Evolutionary conservation across 2,329 filamentous ascomycete species (phyloP).

Genomic region (Colletotrichum sp.): DNA sequence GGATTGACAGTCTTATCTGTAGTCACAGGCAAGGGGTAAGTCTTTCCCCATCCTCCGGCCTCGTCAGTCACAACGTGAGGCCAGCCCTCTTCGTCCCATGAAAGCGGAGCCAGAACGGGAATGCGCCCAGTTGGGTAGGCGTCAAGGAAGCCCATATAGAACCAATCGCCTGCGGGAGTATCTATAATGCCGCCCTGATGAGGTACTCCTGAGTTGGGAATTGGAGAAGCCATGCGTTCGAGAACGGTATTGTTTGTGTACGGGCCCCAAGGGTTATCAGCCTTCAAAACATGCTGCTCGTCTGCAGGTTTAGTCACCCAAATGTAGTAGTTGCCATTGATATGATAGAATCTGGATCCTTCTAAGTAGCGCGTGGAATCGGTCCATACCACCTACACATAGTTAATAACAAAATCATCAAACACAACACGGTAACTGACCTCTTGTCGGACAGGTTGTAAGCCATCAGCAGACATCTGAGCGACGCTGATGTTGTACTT

Average conservation of each 20-base stretch:
- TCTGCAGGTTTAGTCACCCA: conserved; percentile 48
- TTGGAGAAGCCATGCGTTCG: conserved; percentile 28
- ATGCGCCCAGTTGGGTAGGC: conserved; percentile 61
- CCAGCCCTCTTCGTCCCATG: conserved; percentile 50
- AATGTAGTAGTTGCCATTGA: conserved; percentile 58
- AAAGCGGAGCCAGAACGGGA: conserved; percentile 59
- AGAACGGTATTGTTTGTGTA: conserved; percentile 49
- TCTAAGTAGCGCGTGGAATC: conserved; percentile 38
- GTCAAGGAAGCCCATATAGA: conserved; percentile 61
- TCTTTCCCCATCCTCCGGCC: conserved; percentile 47
- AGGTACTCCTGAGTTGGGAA: conserved; percentile 45
- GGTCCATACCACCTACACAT: not conserved
- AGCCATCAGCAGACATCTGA: conserved; percentile 9
- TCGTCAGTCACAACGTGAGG: conserved; percentile 42
- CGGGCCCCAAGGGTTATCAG: conserved; percentile 51
- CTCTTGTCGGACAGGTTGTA: not conserved
- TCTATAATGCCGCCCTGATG: conserved; percentile 63
- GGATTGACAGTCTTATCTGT: not conserved
- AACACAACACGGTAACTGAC: not conserved
- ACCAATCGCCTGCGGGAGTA: conserved; percentile 57
- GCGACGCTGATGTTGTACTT: conserved; percentile 24
- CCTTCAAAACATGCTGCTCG: conserved; percentile 50
- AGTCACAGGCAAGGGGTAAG: conserved; percentile 37
- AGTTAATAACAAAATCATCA: fast-evolving
- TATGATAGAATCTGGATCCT: conserved; percentile 58